Conservation (phyloP, 2,329 filamentous ascomycete genomes). For the Hypoxylon sp. region DNA sequence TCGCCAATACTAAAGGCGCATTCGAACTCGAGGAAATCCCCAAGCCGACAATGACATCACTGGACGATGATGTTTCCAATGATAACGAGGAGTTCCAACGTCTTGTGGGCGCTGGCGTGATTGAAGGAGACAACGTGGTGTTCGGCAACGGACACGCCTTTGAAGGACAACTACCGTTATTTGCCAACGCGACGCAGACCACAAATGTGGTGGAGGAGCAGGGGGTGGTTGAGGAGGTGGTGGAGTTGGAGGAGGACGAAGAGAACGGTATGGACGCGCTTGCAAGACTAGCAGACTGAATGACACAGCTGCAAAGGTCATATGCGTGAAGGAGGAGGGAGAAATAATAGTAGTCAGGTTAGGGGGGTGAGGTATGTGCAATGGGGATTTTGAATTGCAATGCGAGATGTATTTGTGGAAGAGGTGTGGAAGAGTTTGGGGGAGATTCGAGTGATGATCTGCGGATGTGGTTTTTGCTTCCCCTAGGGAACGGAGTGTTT, state of each 20-base stretch:
- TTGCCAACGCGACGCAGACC: slow-evolving; percentile 55
- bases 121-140: slow-evolving; percentile 16
- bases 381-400: background rate
- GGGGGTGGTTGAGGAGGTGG: slow-evolving; percentile 62
- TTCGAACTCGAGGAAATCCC: slow-evolving; percentile 45
- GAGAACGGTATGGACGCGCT: slow-evolving; percentile 57
- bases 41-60: slow-evolving; percentile 20
- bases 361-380: background rate
- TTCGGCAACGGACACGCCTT: background rate
- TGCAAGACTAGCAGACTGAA: slow-evolving; percentile 25
- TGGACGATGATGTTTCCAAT: slow-evolving; percentile 30
- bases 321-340: background rate
- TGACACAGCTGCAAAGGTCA: background rate
- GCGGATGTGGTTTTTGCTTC: background rate
- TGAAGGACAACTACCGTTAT: background rate
- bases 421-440: background rate
- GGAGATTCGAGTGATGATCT: background rate
- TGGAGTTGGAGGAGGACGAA: slow-evolving; percentile 53
- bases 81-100: slow-evolving; percentile 45
- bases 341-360: background rate
- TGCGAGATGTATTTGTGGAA: background rate
- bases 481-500: background rate
- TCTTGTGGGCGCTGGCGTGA: slow-evolving; percentile 40
- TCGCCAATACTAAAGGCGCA: slow-evolving; percentile 69
- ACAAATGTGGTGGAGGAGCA: slow-evolving; percentile 61